Conservation (phyloP, 139 green algal species). For the Auxenochlorella protothecoides region DNA sequence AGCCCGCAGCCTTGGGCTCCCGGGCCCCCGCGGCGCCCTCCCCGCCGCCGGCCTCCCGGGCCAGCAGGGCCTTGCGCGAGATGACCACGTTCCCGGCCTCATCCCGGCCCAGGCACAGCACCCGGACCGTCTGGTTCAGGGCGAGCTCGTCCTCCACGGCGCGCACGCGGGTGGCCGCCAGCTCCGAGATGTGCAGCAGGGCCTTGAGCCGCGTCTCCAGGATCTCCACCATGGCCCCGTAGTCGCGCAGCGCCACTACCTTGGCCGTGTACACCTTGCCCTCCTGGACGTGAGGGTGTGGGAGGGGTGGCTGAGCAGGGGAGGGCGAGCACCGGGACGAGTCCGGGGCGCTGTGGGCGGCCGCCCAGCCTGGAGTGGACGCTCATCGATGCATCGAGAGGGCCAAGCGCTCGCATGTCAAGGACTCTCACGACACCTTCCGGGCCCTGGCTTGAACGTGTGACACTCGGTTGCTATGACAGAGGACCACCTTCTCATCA, state of each 20-base stretch:
- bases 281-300: conserved; percentile 9
- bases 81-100: conserved; percentile 25
- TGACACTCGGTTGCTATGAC: not conserved
- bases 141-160: conserved; percentile 32
- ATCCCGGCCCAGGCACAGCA: conserved; percentile 42
- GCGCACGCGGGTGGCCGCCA: conserved; percentile 14
- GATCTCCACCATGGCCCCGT: conserved; percentile 36
- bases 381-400: too few species aligned
- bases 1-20: too few species aligned
- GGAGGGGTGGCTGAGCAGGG: too few species aligned
- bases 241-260: conserved; percentile 38
- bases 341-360: not conserved
- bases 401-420: too few species aligned
- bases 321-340: too few species aligned
- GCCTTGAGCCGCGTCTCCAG: not conserved
- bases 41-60: not conserved
- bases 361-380: not conserved
- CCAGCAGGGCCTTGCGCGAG: conserved; percentile 31
- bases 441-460: not conserved
- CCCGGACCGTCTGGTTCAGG: conserved; percentile 36
- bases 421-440: too few species aligned
- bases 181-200: conserved; percentile 18
- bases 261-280: conserved; percentile 14
- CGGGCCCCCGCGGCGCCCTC: not conserved
- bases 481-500: not conserved